A percentile compares a stretch with the other conserved stretches of the same genome.
These are phyloP conservation scores for Fusarium bactridioides DNA, from an alignment of 2,329 filamentous ascomycete genomes.

Conservation along the genomic window DNA sequence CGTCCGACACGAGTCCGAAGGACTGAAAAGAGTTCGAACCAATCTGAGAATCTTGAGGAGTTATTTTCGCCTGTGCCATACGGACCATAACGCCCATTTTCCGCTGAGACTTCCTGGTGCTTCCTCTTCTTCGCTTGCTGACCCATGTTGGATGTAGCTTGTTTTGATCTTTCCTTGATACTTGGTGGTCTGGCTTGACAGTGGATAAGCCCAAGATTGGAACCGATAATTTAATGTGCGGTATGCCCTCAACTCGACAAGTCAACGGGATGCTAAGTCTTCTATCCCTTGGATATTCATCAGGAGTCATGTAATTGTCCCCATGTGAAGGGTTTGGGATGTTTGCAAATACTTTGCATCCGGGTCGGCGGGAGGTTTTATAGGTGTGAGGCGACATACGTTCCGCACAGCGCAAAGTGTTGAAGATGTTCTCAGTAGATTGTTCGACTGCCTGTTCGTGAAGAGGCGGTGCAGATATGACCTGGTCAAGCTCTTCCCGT, in stretches of 20 bases:
- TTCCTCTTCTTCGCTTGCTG: not conserved
- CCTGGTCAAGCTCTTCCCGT: not conserved
- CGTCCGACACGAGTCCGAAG: not conserved
- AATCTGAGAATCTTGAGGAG: not conserved
- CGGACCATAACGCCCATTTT: not conserved
- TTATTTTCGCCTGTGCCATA: not conserved
- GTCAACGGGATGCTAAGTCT: constrained; percentile 20
- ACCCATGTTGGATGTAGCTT: constrained; percentile 14
- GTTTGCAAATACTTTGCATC: not conserved
- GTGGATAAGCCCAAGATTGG: not conserved
- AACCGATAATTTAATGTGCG: constrained; percentile 19
- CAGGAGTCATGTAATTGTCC: not conserved
- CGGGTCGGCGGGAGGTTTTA: not conserved
- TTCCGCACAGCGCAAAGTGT: not conserved
- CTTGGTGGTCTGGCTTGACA: not conserved
- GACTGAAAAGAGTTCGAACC: not conserved
- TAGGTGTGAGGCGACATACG: not conserved
- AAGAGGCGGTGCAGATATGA: not conserved
- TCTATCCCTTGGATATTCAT: not conserved
- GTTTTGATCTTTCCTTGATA: not conserved
- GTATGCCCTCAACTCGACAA: not conserved
- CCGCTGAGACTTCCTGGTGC: not conserved
- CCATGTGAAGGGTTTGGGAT: not conserved
- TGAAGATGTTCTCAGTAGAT: not conserved
- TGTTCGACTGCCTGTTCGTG: not conserved